Evolutionary conservation across 768 basidiomycete genomes (phyloP).

Genomic region (Tulasnella sp.): DNA sequence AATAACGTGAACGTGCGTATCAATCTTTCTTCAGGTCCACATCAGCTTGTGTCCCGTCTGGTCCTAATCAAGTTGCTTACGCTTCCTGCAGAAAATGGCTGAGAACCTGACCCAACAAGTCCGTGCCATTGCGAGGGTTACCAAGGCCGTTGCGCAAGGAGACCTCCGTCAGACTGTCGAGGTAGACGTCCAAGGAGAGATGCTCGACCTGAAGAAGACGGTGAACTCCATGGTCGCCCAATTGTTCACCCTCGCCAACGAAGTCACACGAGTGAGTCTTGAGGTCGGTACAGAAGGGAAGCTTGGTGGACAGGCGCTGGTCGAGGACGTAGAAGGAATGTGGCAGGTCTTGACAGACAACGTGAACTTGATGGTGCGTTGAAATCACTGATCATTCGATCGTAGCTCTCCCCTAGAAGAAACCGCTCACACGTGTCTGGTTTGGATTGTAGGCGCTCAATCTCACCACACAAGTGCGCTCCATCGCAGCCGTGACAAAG

Average conservation of each 20-base stretch:
- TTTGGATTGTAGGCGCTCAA: conserved; percentile 13
- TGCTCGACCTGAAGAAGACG: conserved; percentile 33
- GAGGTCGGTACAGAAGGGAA: conserved; percentile 38
- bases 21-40: background rate
- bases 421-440: background rate
- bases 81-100: conserved; percentile 35
- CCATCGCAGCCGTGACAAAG: conserved; percentile 27
- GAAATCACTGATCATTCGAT: background rate
- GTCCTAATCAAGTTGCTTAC: background rate
- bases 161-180: conserved; percentile 73
- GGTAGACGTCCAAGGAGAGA: conserved; percentile 36
- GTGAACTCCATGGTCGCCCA: conserved; percentile 27
- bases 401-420: background rate
- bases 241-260: conserved; percentile 17
- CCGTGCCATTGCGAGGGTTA: conserved; percentile 85
- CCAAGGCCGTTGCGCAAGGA: conserved; percentile 88
- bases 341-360: conserved; percentile 28
- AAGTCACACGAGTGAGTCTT: conserved; percentile 29
- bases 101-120: conserved; percentile 88
- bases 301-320: conserved; percentile 21
- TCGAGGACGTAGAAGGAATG: conserved; percentile 35
- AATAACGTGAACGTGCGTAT: conserved; percentile 31
- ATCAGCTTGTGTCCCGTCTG: background rate
- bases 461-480: conserved; percentile 26
- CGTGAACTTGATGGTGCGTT: conserved; percentile 20